Percentiles rank a stretch among this genome's conserved stretches.
Evolutionary conservation across 2,329 filamentous ascomycete species (phyloP).

Genomic region (Karstenula rhodostoma): DNA sequence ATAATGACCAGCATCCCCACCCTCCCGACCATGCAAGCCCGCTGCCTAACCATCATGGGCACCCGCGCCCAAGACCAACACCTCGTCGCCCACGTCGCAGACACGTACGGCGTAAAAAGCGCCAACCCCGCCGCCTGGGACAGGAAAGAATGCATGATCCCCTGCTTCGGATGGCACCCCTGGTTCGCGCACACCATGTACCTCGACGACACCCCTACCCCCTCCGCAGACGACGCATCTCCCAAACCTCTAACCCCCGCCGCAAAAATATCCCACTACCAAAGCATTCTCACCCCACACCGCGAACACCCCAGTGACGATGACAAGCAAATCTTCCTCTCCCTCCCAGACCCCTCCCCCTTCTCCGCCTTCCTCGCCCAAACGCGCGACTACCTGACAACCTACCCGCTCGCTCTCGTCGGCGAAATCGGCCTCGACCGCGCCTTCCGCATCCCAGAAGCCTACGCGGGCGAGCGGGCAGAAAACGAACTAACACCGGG

Average conservation of each 20-base stretch:
- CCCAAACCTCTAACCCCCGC: conserved; percentile 56
- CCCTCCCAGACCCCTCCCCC: conserved; percentile 67
- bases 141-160: conserved; percentile 61
- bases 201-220: conserved; percentile 38
- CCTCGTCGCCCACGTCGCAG: conserved; percentile 71
- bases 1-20: conserved; percentile 68
- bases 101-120: conserved; percentile 59
- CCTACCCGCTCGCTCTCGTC: conserved; percentile 70
- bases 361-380: conserved; percentile 66
- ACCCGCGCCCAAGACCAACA: conserved; percentile 78
- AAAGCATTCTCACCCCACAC: conserved; percentile 66
- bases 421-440: conserved; percentile 83
- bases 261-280: conserved; percentile 67
- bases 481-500: conserved; percentile 69
- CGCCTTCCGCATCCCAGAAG: conserved; percentile 74
- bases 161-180: conserved; percentile 87
- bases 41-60: conserved; percentile 76
- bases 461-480: conserved; percentile 57
- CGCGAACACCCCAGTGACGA: conserved; percentile 41
- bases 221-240: conserved; percentile 46
- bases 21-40: conserved; percentile 72
- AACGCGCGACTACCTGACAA: conserved; percentile 63
- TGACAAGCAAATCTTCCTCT: conserved; percentile 52
- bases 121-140: conserved; percentile 33
- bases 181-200: conserved; percentile 85